Evolutionary conservation across 768 basidiomycete genomes (phyloP).

Genomic region (Serendipita sp.): DNA sequence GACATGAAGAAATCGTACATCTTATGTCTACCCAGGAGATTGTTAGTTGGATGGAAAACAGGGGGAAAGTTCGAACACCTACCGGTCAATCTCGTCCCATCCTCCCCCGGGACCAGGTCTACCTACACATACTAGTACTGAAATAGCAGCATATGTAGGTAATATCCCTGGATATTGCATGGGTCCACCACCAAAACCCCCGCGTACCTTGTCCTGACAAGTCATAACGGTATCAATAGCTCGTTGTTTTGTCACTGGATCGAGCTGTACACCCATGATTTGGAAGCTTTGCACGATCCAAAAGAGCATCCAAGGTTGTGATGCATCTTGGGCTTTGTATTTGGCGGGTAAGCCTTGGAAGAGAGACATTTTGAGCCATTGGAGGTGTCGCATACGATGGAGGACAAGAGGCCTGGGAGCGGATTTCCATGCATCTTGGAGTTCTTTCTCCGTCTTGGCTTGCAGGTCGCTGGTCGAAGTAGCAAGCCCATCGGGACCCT

Average conservation of each 20-base stretch:
- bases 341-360: constrained; percentile 64
- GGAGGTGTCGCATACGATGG: not conserved
- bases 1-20: constrained; percentile 84
- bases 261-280: constrained; percentile 57
- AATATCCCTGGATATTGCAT: constrained; percentile 78
- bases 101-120: constrained; percentile 54
- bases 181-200: constrained; percentile 87
- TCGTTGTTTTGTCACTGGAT: constrained; percentile 58
- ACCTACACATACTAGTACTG: constrained; percentile 68
- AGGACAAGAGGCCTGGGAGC: not conserved
- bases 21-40: constrained; percentile 32
- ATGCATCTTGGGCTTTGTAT: constrained; percentile 79
- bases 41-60: not conserved
- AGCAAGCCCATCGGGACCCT: not conserved
- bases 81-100: constrained; percentile 81
- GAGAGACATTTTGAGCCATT: constrained; percentile 20
- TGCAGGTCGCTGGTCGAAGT: not conserved
- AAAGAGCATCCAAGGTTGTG: constrained; percentile 88
- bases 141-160: constrained; percentile 80
- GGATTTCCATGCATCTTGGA: not conserved
- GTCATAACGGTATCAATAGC: constrained; percentile 64
- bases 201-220: constrained; percentile 61
- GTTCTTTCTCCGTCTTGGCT: not conserved
- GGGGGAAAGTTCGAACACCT: constrained; percentile 12
- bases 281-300: constrained; percentile 84